A percentile compares a stretch with the other conserved stretches of the same genome.
phyloP scores from a whole-genome alignment of 495 filamentous ascomycete species.

The Neurospora sp. region DNA sequence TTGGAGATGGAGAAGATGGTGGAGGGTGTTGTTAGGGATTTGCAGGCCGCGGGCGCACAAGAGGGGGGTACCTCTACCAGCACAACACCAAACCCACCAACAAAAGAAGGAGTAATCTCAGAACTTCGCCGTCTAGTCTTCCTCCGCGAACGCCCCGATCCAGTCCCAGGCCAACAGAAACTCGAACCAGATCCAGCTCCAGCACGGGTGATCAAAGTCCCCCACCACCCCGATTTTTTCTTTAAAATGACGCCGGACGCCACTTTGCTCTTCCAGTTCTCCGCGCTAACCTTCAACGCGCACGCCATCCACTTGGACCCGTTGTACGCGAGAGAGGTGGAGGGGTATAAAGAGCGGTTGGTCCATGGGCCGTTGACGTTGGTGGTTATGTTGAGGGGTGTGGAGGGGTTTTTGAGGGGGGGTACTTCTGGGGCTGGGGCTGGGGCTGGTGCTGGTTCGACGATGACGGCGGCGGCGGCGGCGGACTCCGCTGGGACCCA shows the following conservation, averaged over 20 bases:
- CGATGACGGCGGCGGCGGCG: not conserved
- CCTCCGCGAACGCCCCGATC: not conserved
- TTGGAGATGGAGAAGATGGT: not conserved
- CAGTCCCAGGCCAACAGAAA: not conserved
- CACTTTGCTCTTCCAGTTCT: conserved; percentile 71
- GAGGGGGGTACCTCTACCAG: not conserved
- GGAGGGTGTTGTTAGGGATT: not conserved
- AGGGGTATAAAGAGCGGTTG: conserved; percentile 64
- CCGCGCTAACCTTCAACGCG: conserved; percentile 75
- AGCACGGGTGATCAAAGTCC: conserved; percentile 5
- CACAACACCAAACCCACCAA: not conserved
- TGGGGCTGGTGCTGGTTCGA: not conserved
- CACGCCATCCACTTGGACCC: conserved; percentile 79
- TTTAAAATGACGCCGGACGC: conserved; percentile 52
- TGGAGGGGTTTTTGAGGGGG: conserved; percentile 25
- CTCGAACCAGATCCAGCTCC: not conserved
- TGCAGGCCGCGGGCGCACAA: not conserved
- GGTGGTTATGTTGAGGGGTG: conserved; percentile 56
- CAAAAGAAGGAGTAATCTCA: not conserved
- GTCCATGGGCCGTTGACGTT: conserved; percentile 83
- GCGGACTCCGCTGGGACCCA: not conserved
- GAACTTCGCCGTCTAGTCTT: not conserved
- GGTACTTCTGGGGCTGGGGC: not conserved
- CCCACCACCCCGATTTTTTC: conserved; percentile 41
- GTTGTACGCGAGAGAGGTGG: conserved; percentile 53